A percentile compares a stretch with the other conserved stretches of the same genome.
phyloP scores from a whole-genome alignment of 1,284 basidiomycete species.

The Ustilago nuda region DNA sequence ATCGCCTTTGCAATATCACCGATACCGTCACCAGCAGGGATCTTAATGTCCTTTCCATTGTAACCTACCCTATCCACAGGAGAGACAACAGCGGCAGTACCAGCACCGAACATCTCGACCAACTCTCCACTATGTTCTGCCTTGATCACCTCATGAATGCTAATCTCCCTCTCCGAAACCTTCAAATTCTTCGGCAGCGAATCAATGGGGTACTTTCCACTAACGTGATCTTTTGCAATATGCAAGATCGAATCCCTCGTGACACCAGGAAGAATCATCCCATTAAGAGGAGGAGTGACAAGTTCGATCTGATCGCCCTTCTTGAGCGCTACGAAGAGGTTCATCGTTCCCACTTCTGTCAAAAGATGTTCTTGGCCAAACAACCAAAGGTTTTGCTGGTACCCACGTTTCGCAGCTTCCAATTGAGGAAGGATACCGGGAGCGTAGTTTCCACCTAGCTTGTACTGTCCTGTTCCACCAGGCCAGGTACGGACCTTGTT shows the following conservation, averaged over 20 bases:
- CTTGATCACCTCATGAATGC: slow-evolving; percentile 86
- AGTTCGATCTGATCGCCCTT: slow-evolving; percentile 75
- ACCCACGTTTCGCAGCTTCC: slow-evolving; percentile 83
- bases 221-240: slow-evolving; percentile 81
- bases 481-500: slow-evolving; percentile 76
- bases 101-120: slow-evolving; percentile 91
- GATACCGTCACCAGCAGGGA: slow-evolving; percentile 88
- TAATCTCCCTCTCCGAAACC: slow-evolving; percentile 85
- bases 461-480: slow-evolving; percentile 66
- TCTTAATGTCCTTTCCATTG: slow-evolving; percentile 81
- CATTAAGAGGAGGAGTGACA: slow-evolving; percentile 82
- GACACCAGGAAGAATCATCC: slow-evolving; percentile 95
- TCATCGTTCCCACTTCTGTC: slow-evolving; percentile 84
- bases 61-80: slow-evolving; percentile 81
- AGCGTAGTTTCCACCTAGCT: slow-evolving; percentile 68
- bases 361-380: slow-evolving; percentile 72
- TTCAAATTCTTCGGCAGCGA: slow-evolving; percentile 73
- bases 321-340: slow-evolving; percentile 88
- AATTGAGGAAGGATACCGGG: slow-evolving; percentile 76
- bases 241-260: slow-evolving; percentile 86
- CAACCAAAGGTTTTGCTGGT: slow-evolving; percentile 95
- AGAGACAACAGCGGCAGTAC: slow-evolving; percentile 75
- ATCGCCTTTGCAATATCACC: slow-evolving; percentile 85
- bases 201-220: slow-evolving; percentile 72
- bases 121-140: slow-evolving; percentile 79